phyloP scores from a whole-genome alignment of 139 green algal genomes.

The Chlamydomonas asymmetrica region DNA sequence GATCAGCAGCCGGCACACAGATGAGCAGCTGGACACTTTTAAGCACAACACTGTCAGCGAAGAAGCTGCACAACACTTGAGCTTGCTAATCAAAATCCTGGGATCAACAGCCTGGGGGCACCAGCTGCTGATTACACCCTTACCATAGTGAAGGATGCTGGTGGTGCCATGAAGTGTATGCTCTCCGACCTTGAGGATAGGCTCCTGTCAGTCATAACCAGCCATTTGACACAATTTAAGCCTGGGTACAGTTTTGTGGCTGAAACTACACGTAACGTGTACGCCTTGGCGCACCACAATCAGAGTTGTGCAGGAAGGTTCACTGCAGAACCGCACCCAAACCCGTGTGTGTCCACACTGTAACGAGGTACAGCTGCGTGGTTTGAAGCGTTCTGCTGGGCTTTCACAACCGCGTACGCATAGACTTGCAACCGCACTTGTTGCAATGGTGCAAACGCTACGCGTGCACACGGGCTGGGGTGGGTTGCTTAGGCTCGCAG shows the following conservation, averaged over 20 bases:
- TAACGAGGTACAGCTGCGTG: no score
- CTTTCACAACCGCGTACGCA: neutral
- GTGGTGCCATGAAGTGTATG: constrained; percentile 12
- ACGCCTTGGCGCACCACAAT: neutral
- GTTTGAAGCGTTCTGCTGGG: neutral
- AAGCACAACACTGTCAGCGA: neutral
- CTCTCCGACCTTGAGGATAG: constrained; percentile 7
- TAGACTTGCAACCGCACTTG: neutral
- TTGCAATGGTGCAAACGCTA: neutral
- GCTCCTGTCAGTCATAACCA: neutral
- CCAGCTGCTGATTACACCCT: neutral
- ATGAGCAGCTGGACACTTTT: neutral
- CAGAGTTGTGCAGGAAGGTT: constrained; percentile 11
- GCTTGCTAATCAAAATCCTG: neutral
- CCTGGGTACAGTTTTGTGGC: neutral
- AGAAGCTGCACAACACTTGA: neutral
- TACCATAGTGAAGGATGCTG: constrained; percentile 12
- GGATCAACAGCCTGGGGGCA: neutral
- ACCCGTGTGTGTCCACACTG: neutral
- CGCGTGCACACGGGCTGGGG: neutral
- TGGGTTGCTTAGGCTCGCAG: no score
- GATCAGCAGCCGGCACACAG: neutral
- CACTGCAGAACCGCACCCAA: neutral
- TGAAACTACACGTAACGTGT: neutral
- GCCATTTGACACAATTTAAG: no score